A percentile compares a stretch with the other conserved stretches of the same genome.
phyloP scores from a whole-genome alignment of 805 yeast genomes.

The Komagataella ulmi region DNA sequence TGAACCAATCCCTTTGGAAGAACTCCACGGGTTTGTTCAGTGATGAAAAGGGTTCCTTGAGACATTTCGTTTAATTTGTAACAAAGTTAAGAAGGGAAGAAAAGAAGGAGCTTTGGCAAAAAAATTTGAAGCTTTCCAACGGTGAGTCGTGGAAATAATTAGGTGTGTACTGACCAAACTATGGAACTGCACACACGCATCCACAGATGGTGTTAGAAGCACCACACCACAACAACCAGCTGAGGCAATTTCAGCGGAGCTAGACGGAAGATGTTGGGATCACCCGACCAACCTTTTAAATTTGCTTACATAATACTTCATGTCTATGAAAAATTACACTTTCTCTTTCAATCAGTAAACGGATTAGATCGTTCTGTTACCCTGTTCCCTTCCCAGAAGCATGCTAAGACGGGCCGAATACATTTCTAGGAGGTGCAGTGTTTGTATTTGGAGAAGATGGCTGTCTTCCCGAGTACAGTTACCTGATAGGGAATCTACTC shows the following conservation, averaged over 20 bases:
- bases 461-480: slow-evolving; percentile 1
- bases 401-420: background rate
- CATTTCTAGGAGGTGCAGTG: background rate
- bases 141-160: background rate
- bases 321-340: background rate
- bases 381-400: too few species aligned
- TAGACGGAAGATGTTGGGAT: too few species aligned
- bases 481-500: slow-evolving; percentile 9
- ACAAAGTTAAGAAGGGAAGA: background rate
- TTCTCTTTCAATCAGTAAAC: background rate
- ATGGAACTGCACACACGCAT: background rate
- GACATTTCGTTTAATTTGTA: slow-evolving; percentile 31
- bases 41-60: slow-evolving; percentile 46
- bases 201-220: background rate
- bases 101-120: background rate
- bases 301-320: background rate
- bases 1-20: slow-evolving; percentile 38
- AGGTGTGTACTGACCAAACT: background rate
- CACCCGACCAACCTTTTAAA: background rate
- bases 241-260: background rate
- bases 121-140: background rate
- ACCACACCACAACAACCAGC: too few species aligned
- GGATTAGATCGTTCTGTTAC: background rate
- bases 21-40: slow-evolving; percentile 7
- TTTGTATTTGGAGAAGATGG: background rate